Percentiles rank a stretch among this genome's conserved stretches.
phyloP scores from a whole-genome alignment of 345 rosid species.

The Dipteronia sinensis region DNA sequence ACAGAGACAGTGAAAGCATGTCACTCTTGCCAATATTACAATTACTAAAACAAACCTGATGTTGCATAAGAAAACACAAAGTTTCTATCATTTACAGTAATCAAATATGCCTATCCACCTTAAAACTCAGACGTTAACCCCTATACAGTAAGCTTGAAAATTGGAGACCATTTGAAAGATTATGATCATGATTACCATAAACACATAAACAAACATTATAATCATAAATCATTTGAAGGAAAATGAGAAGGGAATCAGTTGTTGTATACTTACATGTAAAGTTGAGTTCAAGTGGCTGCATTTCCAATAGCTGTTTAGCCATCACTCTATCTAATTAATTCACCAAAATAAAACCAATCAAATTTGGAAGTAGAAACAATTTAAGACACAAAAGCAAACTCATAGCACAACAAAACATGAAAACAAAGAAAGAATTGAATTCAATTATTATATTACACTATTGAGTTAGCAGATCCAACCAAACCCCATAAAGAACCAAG shows the following conservation, averaged over 20 bases:
- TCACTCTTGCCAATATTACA: background rate
- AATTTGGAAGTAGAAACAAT: background rate
- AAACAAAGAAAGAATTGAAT: background rate
- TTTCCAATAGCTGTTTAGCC: constrained; percentile 51
- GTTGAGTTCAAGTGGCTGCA: constrained; percentile 46
- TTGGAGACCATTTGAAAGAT: background rate
- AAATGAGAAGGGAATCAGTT: background rate
- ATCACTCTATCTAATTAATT: constrained; percentile 22
- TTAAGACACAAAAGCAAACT: background rate
- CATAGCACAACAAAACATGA: background rate
- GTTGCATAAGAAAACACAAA: too few species aligned
- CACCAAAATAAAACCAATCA: background rate
- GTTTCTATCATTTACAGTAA: background rate
- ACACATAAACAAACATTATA: background rate
- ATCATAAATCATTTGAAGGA: background rate
- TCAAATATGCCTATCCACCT: background rate
- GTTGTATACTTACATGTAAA: constrained; percentile 38
- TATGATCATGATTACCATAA: background rate
- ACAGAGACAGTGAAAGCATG: background rate
- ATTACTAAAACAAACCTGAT: too few species aligned
- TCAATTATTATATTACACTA: background rate
- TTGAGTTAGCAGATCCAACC: background rate
- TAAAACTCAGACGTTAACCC: background rate
- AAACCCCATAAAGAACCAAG: background rate
- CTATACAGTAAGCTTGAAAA: background rate